These are phyloP conservation scores for Exophiala sp. DNA, from an alignment of 2,329 filamentous ascomycete species.

Conservation along the genomic window DNA sequence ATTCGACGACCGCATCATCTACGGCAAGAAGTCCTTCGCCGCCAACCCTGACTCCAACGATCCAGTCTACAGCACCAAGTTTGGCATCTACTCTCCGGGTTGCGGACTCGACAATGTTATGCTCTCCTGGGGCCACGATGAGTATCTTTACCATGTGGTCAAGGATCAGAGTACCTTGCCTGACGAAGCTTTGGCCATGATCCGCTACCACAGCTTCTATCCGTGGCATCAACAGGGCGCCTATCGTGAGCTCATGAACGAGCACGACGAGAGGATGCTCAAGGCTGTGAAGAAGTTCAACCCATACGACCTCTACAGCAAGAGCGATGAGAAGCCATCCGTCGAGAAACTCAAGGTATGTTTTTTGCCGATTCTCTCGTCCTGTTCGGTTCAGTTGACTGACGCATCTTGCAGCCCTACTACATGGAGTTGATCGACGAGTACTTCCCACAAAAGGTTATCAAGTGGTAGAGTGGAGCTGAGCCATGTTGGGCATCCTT, in stretches of 20 bases:
- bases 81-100: constrained; percentile 71
- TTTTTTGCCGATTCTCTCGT: not conserved
- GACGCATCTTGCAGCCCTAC: constrained; percentile 50
- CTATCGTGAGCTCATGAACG: constrained; percentile 76
- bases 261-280: constrained; percentile 73
- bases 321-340: constrained; percentile 74
- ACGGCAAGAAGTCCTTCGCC: constrained; percentile 65
- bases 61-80: constrained; percentile 65
- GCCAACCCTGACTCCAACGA: constrained; percentile 69
- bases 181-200: constrained; percentile 80
- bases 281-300: constrained; percentile 80
- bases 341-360: constrained; percentile 67
- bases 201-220: constrained; percentile 89
- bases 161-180: constrained; percentile 76
- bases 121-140: constrained; percentile 85
- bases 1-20: constrained; percentile 67
- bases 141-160: constrained; percentile 80
- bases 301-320: constrained; percentile 86
- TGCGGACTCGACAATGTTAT: constrained; percentile 84
- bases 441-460: constrained; percentile 62
- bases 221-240: constrained; percentile 80
- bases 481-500: constrained; percentile 32
- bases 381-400: constrained; percentile 9
- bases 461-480: constrained; percentile 56
- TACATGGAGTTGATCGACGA: constrained; percentile 70